These are phyloP conservation scores for Phyllosticta citrichinensis DNA, from an alignment of 2,329 filamentous ascomycete genomes.

Conservation along the genomic window DNA sequence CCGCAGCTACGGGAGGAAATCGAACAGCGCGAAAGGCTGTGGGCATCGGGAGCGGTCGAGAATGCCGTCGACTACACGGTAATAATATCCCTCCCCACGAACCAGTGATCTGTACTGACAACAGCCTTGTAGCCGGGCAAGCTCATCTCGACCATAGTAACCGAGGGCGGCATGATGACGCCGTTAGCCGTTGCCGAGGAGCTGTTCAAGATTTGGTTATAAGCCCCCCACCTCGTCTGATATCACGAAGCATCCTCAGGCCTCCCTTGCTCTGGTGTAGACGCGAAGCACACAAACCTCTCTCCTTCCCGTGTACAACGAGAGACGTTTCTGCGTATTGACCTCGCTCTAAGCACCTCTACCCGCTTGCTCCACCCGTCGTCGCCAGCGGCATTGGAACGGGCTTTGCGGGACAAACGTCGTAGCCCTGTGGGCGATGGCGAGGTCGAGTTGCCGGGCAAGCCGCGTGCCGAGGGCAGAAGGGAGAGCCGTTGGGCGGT, in stretches of 20 bases:
- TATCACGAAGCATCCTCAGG: background rate
- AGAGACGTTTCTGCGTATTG: constrained; percentile 9
- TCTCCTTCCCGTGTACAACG: background rate
- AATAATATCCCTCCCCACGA: constrained; percentile 17
- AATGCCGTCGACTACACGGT: constrained; percentile 63
- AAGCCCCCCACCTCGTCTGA: constrained; percentile 13
- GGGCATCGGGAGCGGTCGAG: constrained; percentile 17
- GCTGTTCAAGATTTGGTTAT: constrained; percentile 53
- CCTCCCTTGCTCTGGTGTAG: too few species aligned
- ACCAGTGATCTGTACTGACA: background rate
- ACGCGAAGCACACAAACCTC: too few species aligned
- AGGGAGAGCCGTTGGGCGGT: too few species aligned
- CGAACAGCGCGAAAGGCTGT: constrained; percentile 12
- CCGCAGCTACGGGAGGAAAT: background rate
- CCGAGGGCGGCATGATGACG: constrained; percentile 62
- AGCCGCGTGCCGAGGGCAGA: too few species aligned
- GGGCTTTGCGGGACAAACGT: background rate
- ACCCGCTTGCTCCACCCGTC: background rate
- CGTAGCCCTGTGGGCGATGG: background rate
- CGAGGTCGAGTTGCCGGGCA: background rate
- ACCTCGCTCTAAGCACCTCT: constrained; percentile 5
- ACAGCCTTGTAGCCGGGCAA: constrained; percentile 47
- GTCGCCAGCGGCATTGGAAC: background rate
- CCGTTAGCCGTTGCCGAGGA: constrained; percentile 62
- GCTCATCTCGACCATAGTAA: constrained; percentile 63